Conservation (phyloP, 2,329 filamentous ascomycete species). For the Penicillium thymicola region DNA sequence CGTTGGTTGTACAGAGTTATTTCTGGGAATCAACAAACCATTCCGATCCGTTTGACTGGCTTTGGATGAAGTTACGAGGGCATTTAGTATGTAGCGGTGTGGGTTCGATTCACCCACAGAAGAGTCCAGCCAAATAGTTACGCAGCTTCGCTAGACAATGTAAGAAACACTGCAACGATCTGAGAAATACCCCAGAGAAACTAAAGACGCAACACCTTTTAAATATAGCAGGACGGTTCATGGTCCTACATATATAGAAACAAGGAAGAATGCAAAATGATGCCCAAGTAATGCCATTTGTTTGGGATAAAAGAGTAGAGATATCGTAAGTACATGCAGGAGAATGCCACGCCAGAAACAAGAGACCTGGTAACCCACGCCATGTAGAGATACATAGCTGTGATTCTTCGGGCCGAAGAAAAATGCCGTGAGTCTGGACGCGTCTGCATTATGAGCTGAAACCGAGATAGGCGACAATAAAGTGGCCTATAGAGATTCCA, state of each 20-base stretch:
- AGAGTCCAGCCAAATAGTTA: not conserved
- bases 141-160: not conserved
- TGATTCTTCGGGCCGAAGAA: not conserved
- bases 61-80: not conserved
- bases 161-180: too few relatives aligned
- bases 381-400: conserved; percentile 4
- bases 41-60: not conserved
- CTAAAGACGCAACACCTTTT: not conserved
- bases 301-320: conserved; percentile 12
- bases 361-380: conserved; percentile 4
- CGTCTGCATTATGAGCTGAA: not conserved
- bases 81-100: not conserved
- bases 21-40: too few relatives aligned
- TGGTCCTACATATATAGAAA: not conserved
- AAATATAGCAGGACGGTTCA: not conserved
- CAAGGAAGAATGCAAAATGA: not conserved
- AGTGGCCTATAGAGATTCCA: not conserved
- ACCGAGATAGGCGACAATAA: not conserved
- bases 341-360: conserved; percentile 10
- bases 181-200: not conserved
- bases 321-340: conserved; percentile 20
- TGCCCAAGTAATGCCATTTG: conserved; percentile 1
- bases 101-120: not conserved
- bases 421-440: not conserved
- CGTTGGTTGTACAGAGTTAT: not conserved